phyloP scores from a whole-genome alignment of 2,329 filamentous ascomycete species.

The Rhynchosporium agropyri region DNA sequence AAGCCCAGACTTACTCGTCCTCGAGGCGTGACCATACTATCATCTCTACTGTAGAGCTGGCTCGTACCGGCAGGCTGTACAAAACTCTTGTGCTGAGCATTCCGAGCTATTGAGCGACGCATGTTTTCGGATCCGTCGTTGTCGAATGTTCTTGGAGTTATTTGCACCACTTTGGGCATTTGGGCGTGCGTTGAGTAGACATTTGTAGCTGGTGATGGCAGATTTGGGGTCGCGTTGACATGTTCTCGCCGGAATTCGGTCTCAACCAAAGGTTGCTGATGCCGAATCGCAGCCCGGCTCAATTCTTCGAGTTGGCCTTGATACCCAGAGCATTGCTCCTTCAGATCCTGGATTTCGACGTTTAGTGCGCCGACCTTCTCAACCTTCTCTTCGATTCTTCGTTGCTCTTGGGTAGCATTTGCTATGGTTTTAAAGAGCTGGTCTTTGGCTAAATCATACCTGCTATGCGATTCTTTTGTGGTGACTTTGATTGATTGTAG shows the following conservation, averaged over 20 bases:
- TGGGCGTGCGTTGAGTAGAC: neutral
- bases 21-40: constrained; percentile 4
- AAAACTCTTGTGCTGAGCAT: neutral
- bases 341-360: neutral
- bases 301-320: constrained; percentile 2
- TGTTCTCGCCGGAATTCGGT: neutral
- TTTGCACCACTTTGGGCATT: neutral
- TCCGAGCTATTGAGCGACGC: neutral
- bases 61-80: neutral
- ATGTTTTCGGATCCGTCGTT: neutral
- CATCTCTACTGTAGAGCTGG: neutral
- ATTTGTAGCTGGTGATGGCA: neutral
- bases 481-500: constrained; percentile 1
- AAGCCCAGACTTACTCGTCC: neutral
- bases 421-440: neutral
- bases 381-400: constrained; percentile 4
- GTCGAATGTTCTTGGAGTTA: neutral
- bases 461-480: neutral
- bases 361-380: neutral
- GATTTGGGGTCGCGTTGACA: neutral
- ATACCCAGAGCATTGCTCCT: neutral
- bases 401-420: neutral
- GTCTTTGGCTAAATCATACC: neutral
- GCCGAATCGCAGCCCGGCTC: neutral
- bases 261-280: neutral